Evolutionary conservation across 2,329 filamentous ascomycete species (phyloP).

Genomic region (Colletotrichum lini): DNA sequence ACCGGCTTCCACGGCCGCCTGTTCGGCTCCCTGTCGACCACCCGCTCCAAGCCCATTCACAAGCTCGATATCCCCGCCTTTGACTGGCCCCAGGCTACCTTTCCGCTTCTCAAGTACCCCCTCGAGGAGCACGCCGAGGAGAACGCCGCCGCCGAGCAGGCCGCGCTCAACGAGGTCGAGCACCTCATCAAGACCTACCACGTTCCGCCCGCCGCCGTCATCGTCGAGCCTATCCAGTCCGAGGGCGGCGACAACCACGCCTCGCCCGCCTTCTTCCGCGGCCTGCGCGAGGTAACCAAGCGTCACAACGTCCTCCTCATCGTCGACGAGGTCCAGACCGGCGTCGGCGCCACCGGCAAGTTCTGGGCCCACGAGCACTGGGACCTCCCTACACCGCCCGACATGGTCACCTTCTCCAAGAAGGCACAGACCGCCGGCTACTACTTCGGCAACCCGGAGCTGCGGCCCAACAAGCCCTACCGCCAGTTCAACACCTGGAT

Average conservation of each 20-base stretch:
- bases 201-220: slow-evolving; percentile 83
- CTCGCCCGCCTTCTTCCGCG: slow-evolving; percentile 87
- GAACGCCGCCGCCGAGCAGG: slow-evolving; percentile 86
- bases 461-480: slow-evolving; percentile 93
- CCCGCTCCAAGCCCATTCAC: slow-evolving; percentile 93
- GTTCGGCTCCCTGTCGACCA: slow-evolving; percentile 89
- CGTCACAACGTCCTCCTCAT: slow-evolving; percentile 87
- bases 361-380: slow-evolving; percentile 99
- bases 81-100: slow-evolving; percentile 93
- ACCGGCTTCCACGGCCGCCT: slow-evolving; percentile 91
- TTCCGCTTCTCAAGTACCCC: slow-evolving; percentile 89
- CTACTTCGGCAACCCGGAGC: slow-evolving; percentile 85
- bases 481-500: slow-evolving; percentile 99
- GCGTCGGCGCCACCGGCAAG: slow-evolving; percentile 91
- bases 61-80: slow-evolving; percentile 96
- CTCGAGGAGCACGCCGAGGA: slow-evolving; percentile 84
- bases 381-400: slow-evolving; percentile 83
- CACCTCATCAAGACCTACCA: slow-evolving; percentile 84
- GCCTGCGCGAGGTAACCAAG: slow-evolving; percentile 83
- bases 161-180: slow-evolving; percentile 87
- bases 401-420: slow-evolving; percentile 96
- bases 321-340: slow-evolving; percentile 95
- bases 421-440: slow-evolving; percentile 95
- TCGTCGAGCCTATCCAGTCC: slow-evolving; percentile 93
- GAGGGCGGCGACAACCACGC: slow-evolving; percentile 97